Percentiles rank a stretch among this genome's conserved stretches.
phyloP scores from a whole-genome alignment of 192 early-diverging fungal species.

The Gonapodya prolifera region DNA sequence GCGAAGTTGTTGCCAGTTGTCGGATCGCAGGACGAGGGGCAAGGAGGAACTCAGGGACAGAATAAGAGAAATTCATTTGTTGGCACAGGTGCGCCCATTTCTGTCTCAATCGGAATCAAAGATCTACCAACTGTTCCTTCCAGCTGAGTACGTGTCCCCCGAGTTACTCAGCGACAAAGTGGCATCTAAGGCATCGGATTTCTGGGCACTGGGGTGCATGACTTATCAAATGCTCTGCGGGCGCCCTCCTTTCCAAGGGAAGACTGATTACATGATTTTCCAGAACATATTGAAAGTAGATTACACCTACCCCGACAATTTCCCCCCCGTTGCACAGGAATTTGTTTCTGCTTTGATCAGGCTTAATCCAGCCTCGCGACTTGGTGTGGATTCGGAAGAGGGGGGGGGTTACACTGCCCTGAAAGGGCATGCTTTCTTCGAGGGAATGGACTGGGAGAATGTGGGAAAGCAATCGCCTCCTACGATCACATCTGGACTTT shows the following conservation, averaged over 20 bases:
- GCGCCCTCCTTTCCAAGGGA: slow-evolving; percentile 84
- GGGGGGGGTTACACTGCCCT: slow-evolving; percentile 27
- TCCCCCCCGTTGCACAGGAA: slow-evolving; percentile 54
- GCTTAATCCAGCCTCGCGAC: slow-evolving; percentile 40
- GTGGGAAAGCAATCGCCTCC: slow-evolving; percentile 42
- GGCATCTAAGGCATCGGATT: slow-evolving; percentile 39
- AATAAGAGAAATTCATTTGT: slow-evolving; percentile 80
- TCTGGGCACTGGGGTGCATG: slow-evolving; percentile 83
- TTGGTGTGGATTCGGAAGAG: slow-evolving; percentile 18
- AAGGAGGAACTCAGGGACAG: neutral
- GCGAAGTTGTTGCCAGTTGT: slow-evolving; percentile 55
- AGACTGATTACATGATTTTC: slow-evolving; percentile 93
- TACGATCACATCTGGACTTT: slow-evolving; percentile 10
- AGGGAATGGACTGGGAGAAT: slow-evolving; percentile 58
- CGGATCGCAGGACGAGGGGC: neutral
- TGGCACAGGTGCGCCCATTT: slow-evolving; percentile 43
- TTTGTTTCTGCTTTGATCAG: slow-evolving; percentile 67
- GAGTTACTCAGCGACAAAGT: slow-evolving; percentile 85
- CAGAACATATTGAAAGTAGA: slow-evolving; percentile 86
- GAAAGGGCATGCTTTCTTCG: slow-evolving; percentile 69
- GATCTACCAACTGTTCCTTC: neutral
- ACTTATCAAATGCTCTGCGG: slow-evolving; percentile 84
- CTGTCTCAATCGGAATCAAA: neutral
- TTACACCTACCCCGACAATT: slow-evolving; percentile 65
- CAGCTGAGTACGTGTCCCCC: slow-evolving; percentile 93